Percentiles rank a stretch among this genome's conserved stretches.
Conservation (phyloP, 495 filamentous ascomycete species). For the Penicillium herquei region DNA sequence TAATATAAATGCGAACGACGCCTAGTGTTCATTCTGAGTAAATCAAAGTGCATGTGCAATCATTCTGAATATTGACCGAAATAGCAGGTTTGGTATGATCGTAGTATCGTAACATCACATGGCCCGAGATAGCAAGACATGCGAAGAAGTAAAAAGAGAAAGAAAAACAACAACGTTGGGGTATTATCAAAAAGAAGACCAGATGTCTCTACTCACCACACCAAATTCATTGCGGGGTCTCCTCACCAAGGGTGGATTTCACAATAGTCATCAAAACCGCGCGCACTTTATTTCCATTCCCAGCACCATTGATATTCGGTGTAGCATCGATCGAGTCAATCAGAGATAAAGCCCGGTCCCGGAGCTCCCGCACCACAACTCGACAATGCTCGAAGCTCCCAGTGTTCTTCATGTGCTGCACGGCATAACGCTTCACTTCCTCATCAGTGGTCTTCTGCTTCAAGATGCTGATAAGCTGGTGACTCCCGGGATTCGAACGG, state of each 20-base stretch:
- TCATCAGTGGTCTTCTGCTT: conserved; percentile 84
- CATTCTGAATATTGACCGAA: not conserved
- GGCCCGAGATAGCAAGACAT: not conserved
- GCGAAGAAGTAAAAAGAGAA: not conserved
- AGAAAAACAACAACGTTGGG: not conserved
- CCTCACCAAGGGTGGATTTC: conserved; percentile 35
- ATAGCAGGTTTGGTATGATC: not conserved
- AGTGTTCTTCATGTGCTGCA: conserved; percentile 86
- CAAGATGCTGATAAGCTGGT: conserved; percentile 86
- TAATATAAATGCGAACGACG: not conserved
- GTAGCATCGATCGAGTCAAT: conserved; percentile 65
- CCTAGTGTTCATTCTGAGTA: not conserved
- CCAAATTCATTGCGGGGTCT: not conserved
- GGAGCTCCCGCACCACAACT: conserved; percentile 64
- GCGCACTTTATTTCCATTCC: conserved; percentile 41
- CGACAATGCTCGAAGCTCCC: conserved; percentile 87
- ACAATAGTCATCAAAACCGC: conserved; percentile 49
- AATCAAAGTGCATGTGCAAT: not conserved
- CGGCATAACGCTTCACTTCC: conserved; percentile 87
- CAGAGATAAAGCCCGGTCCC: conserved; percentile 61
- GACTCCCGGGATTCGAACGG: conserved; percentile 72
- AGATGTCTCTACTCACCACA: not conserved
- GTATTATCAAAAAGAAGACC: not conserved
- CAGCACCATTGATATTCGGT: conserved; percentile 28
- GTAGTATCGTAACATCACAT: not conserved